A percentile compares a stretch with the other conserved stretches of the same genome.
phyloP scores from a whole-genome alignment of 2,329 filamentous ascomycete genomes.

The Corynespora cassiicola region DNA sequence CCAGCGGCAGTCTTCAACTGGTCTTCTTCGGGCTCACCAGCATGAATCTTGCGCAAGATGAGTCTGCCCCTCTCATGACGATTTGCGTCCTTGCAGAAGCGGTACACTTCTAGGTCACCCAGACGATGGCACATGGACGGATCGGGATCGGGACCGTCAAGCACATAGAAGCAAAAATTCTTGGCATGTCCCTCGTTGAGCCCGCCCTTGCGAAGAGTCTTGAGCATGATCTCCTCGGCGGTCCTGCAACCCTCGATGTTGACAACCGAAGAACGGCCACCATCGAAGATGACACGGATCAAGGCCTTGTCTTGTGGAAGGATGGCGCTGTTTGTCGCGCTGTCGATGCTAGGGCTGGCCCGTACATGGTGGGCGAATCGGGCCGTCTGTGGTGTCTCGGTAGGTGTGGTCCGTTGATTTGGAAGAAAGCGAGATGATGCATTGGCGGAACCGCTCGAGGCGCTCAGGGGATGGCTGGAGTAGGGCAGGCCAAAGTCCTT shows the following conservation, averaged over 20 bases:
- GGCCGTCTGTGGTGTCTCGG: conserved; percentile 67
- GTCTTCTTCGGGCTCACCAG: conserved; percentile 84
- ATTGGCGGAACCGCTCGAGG: conserved; percentile 56
- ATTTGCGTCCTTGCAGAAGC: conserved; percentile 85
- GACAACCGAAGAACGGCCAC: conserved; percentile 89
- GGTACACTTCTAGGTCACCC: conserved; percentile 85
- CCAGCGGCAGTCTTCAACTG: conserved; percentile 87
- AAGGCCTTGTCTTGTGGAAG: conserved; percentile 86
- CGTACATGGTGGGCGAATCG: conserved; percentile 74
- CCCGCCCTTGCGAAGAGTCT: conserved; percentile 85
- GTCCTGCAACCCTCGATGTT: conserved; percentile 91
- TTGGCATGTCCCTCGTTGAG: conserved; percentile 89
- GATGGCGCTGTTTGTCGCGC: conserved; percentile 76
- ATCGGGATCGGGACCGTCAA: conserved; percentile 84
- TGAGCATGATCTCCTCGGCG: conserved; percentile 89
- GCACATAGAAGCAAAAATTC: conserved; percentile 96
- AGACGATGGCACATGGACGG: conserved; percentile 81
- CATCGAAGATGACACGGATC: conserved; percentile 91
- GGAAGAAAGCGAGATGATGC: conserved; percentile 53
- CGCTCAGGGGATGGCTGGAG: conserved; percentile 61
- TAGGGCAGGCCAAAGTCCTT: conserved; percentile 60
- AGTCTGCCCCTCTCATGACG: conserved; percentile 87
- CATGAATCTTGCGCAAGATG: conserved; percentile 90
- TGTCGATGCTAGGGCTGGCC: conserved; percentile 84
- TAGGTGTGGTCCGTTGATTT: conserved; percentile 58